phyloP scores from a whole-genome alignment of 1,284 basidiomycete species.

The Apiotrichum sp. region DNA sequence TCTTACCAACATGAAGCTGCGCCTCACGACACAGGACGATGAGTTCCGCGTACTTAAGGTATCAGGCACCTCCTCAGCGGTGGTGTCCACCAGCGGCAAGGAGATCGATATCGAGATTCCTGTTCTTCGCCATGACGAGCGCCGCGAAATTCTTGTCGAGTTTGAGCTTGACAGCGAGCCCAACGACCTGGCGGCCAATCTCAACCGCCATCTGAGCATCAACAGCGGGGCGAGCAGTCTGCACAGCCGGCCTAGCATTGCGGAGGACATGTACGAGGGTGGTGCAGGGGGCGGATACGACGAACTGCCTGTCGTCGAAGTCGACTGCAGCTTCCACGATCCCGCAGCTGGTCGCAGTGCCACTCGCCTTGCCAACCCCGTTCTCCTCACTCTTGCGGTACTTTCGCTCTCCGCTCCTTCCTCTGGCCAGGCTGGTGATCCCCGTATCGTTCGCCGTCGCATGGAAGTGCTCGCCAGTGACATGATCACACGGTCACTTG shows the following conservation, averaged over 20 bases:
- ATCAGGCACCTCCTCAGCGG: slow-evolving; percentile 71
- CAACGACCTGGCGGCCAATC: neutral
- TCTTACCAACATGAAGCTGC: slow-evolving; percentile 79
- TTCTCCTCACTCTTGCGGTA: slow-evolving; percentile 80
- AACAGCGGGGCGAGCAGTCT: neutral
- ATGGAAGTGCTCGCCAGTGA: slow-evolving; percentile 90
- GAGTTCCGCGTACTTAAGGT: slow-evolving; percentile 86
- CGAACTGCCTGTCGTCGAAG: slow-evolving; percentile 84
- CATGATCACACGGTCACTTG: slow-evolving; percentile 87
- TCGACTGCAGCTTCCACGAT: slow-evolving; percentile 87
- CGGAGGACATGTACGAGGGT: slow-evolving; percentile 57
- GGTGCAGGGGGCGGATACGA: slow-evolving; percentile 65
- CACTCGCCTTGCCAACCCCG: slow-evolving; percentile 75
- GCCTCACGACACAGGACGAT: slow-evolving; percentile 58
- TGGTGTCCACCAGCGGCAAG: slow-evolving; percentile 78
- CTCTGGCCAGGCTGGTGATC: slow-evolving; percentile 60
- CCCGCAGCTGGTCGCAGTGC: slow-evolving; percentile 72
- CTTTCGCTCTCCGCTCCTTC: slow-evolving; percentile 56
- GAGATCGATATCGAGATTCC: slow-evolving; percentile 94
- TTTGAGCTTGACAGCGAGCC: slow-evolving; percentile 63
- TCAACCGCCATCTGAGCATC: slow-evolving; percentile 2
- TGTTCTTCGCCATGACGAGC: slow-evolving; percentile 83
- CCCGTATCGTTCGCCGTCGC: slow-evolving; percentile 77
- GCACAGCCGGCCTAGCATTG: slow-evolving; percentile 1
- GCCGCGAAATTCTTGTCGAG: slow-evolving; percentile 89